Evolutionary conservation across 345 rosid species (phyloP), one percentile per base, ranked within the genome.

Genomic region (Nasturtium officinale): DNA sequence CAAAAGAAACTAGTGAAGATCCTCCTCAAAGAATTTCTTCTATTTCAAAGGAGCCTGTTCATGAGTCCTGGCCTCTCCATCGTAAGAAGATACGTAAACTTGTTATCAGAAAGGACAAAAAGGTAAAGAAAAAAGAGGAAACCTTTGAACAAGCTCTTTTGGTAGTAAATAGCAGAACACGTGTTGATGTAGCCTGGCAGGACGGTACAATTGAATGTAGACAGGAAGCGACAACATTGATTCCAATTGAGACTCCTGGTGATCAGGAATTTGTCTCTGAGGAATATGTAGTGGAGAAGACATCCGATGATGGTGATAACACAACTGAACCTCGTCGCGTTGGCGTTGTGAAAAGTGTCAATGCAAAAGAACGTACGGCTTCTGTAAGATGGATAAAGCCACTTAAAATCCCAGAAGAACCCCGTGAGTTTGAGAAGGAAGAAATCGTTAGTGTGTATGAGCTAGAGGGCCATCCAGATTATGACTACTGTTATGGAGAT

Each of bases 231-330:
- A 87, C 78, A 32, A 77, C 76, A 42, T 73, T 92, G 85, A 85
- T 90, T 82, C 97, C 99, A 58, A 85, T 96, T 71, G 98, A 92
- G 80, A 96, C 86, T 60, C 99, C 97, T 55, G 98, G 98, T 77
- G 98, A 96, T 84, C 98, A 92, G 65, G 99, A 96, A 83, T 96
- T 92, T 82, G 87, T 89, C 65, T 72, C 96, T 8, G 98, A 91
- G 77, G 89, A 94, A 71, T 89, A 91, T 81, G 98, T 91, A 71
- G 91, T 94, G 77, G 98, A 96, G 83, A 92, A 90, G 77, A 84
- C 86, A 18, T 77, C 88, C 10, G 94, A 89, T 85, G 94, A 87
- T 59, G 85, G 56, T 75, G 94, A 87, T 80, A 79, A 78, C 68
- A 52, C 76, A 72, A 76, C 73, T 79, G 96, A 89, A 81, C 78